Base-by-base conservation (phyloP, 352 stramenopile species). In the Elongisporangium senticosum region DNA sequence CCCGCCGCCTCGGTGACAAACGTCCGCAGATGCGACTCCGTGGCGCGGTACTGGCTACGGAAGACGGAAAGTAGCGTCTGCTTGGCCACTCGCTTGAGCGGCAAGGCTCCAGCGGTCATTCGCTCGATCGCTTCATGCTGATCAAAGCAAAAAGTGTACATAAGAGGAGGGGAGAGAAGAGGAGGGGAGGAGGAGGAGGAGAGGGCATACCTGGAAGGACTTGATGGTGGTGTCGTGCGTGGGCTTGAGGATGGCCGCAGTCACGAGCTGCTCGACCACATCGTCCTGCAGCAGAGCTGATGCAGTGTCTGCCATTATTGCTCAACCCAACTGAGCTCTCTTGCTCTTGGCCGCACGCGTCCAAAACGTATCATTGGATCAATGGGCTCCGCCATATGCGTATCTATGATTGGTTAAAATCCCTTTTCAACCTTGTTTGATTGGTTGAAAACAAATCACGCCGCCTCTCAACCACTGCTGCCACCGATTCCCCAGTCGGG, bases 101-200 rank as follows among this genome's bases (percentile, higher is more conserved):
- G 59, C 49, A 89, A 61, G 56, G 79, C 77, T 17, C 77, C 73
- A 56, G 63, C 67, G 58, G 79, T 73, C 53, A 84, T 73, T 65
- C 88, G 86, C 14, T 77, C 71, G 47, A 93, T 50, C 24, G 82
- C 71, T 53, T 93, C 80, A 28, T 86, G 79, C 73, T 85, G 51
- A 43, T 28, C 40, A 3, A 58, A 28, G 24, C 37, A 53, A 49
- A 51, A 33, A 15, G 14, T 40, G 47, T 19, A 37, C 23, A 11
- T 60, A 51, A 14, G n/a, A 40, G 13, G 19, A 15, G 15, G 20
- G 50, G 15, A 17, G 55, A 24, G 8, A 24, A 19, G 47, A 2
- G 19, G 24, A 26, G 33, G 17, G 15, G 24, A 7, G 49, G 49
- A 14, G 17, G 8, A 17, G 33, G 8, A 43, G 23, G 23, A 26